Percentiles rank a stretch among this genome's conserved stretches.
Evolutionary conservation across 1,284 basidiomycete genomes (phyloP).

Genomic region (Cutaneotrichosporon mucoides): DNA sequence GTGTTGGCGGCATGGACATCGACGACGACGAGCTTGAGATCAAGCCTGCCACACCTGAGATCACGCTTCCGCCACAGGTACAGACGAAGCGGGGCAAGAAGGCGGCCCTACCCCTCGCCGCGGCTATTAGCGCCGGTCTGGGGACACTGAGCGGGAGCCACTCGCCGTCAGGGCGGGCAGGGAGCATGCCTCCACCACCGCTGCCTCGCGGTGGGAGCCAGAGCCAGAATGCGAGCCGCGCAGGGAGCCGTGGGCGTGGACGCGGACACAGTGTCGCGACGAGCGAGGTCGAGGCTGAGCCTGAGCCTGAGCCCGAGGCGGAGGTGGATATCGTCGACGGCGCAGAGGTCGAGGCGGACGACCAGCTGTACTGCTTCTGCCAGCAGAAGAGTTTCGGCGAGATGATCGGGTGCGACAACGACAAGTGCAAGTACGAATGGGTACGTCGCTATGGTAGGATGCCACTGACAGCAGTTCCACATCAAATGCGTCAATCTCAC

Average conservation of each 20-base stretch:
- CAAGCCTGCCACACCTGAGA: background rate
- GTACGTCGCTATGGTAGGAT: slow-evolving; percentile 52
- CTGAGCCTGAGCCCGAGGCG: slow-evolving; percentile 1
- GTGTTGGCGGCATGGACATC: slow-evolving; percentile 44
- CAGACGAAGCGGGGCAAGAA: background rate
- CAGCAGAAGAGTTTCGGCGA: slow-evolving; percentile 81
- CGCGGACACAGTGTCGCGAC: background rate
- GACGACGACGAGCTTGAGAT: slow-evolving; percentile 20
- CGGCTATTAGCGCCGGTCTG: slow-evolving; percentile 1
- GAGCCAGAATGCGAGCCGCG: background rate
- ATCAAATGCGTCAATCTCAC: slow-evolving; percentile 70
- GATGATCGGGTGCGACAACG: slow-evolving; percentile 92
- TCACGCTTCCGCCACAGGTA: background rate
- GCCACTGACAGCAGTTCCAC: slow-evolving; percentile 64
- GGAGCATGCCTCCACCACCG: slow-evolving; percentile 12
- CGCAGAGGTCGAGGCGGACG: slow-evolving; percentile 37
- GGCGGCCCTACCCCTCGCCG: slow-evolving; percentile 6
- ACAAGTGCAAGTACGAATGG: slow-evolving; percentile 83
- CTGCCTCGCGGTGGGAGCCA: slow-evolving; percentile 1
- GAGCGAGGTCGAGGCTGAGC: background rate
- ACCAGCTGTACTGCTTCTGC: slow-evolving; percentile 80
- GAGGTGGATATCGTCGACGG: slow-evolving; percentile 27
- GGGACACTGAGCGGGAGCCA: background rate
- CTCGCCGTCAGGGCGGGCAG: background rate
- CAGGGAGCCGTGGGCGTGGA: background rate